Evolutionary conservation across 2,329 filamentous ascomycete species (phyloP), one percentile per base, ranked within the genome.

Genomic region (Chaetomium sp.): DNA sequence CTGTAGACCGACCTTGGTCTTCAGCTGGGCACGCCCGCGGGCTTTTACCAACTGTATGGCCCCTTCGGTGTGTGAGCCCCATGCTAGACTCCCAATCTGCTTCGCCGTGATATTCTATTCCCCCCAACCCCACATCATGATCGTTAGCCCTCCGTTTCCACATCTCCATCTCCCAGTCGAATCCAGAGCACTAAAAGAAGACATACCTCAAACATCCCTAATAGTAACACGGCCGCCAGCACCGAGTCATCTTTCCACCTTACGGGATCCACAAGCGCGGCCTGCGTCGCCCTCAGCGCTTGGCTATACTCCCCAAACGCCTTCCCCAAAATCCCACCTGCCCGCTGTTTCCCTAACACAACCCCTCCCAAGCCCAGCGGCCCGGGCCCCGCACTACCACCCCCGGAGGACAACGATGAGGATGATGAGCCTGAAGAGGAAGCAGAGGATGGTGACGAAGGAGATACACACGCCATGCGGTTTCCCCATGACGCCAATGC

Each of bases 1-100:
- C 54, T 76, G 72, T 36, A 79, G 66, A 0, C 81, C 82, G 2
- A 74, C 70, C 65, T 76, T 77, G 11, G 79, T 81, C 43, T 71
- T 70, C 8, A 82, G 65, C 62, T 83, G 80, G 59, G 78, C 76
- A 61, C 74, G 77, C 4, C 81, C 80, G 46, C 82, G 76, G 8
- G 77, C 74, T 65, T 79, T 81, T 52, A 82, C 79, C 1, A 85
- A 71, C 60, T 82, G 78, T 36, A 85, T 77, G n/a, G 82, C 82
- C 3, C 81, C 82, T 57, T 84, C 79, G n/a, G 81, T 77, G 62
- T 86, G 82, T 8, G 81, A 81, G 4, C 80, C 80, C 82, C 82
- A 86, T 1, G 81, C 80, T 54, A 78, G 70, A 65, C 78, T 77
- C 37, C 76, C 79, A 49, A 79, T 69, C 52, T 79, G 75, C 56